These are phyloP conservation scores for Epithemia pelagica DNA, from an alignment of 108 stramenopile genomes.

Conservation along the genomic window DNA sequence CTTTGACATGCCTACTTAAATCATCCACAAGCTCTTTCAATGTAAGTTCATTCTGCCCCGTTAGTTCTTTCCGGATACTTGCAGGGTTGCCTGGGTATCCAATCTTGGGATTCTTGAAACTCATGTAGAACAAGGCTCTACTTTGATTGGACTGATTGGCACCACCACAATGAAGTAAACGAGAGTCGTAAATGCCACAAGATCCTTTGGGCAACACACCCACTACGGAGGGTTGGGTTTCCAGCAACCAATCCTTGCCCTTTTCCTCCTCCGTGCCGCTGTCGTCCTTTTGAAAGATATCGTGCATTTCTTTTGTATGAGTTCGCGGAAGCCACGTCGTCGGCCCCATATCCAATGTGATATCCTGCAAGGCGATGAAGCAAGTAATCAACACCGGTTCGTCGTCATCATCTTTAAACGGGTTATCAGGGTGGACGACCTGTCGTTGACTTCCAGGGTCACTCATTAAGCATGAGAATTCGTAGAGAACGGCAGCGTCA, in stretches of 20 bases:
- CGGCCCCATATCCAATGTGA: constrained; percentile 70
- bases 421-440: constrained; percentile 81
- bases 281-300: constrained; percentile 37
- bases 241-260: constrained; percentile 56
- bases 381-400: constrained; percentile 68
- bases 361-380: constrained; percentile 78
- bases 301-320: constrained; percentile 47
- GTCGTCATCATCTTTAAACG: constrained; percentile 16
- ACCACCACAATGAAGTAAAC: constrained; percentile 64
- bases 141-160: constrained; percentile 50
- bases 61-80: constrained; percentile 54
- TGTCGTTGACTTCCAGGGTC: constrained; percentile 75
- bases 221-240: constrained; percentile 39
- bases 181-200: constrained; percentile 75
- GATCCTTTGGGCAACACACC: constrained; percentile 62
- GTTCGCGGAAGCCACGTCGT: constrained; percentile 72
- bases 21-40: constrained; percentile 20
- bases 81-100: constrained; percentile 65
- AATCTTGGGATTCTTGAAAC: constrained; percentile 54
- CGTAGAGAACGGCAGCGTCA: constrained; percentile 51
- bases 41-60: constrained; percentile 14
- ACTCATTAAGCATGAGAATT: constrained; percentile 60
- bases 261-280: constrained; percentile 9
- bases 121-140: constrained; percentile 72
- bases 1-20: constrained; percentile 12